Evolutionary conservation across 2,329 filamentous ascomycete species (phyloP).

Genomic region (Claviceps arundinis): DNA sequence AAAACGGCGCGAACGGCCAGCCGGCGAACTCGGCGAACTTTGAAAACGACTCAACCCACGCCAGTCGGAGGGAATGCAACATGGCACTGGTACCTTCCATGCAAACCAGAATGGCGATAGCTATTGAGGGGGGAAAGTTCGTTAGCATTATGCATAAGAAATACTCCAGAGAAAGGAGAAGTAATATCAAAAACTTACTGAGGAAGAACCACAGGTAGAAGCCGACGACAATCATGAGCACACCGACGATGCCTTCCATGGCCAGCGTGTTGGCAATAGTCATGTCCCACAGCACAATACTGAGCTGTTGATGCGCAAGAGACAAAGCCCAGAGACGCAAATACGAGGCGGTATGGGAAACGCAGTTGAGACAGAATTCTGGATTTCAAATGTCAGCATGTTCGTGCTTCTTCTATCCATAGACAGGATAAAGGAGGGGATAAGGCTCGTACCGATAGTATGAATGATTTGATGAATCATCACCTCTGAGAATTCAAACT

Average conservation of each 20-base stretch:
- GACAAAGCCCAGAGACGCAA: conserved; percentile 96
- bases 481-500: conserved; percentile 92
- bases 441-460: conserved; percentile 60
- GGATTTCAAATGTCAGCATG: conserved; percentile 16
- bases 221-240: conserved; percentile 66
- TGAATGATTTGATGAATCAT: conserved; percentile 99
- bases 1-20: conserved; percentile 78
- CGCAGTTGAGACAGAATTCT: conserved; percentile 99
- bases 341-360: conserved; percentile 97
- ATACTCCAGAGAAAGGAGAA: background rate
- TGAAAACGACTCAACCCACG: conserved; percentile 96
- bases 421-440: background rate
- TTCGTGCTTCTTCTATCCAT: background rate
- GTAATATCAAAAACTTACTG: conserved; percentile 23
- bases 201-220: conserved; percentile 89
- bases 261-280: conserved; percentile 68
- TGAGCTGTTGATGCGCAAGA: conserved; percentile 94
- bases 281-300: conserved; percentile 93
- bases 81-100: conserved; percentile 97
- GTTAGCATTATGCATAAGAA: conserved; percentile 12
- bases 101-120: conserved; percentile 58
- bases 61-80: conserved; percentile 80
- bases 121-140: conserved; percentile 10
- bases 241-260: conserved; percentile 51
- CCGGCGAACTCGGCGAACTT: conserved; percentile 92